A percentile compares a stretch with the other conserved stretches of the same genome.
These are phyloP conservation scores for Brassica juncea DNA, from an alignment of 345 rosid genomes.

Conservation along the genomic window DNA sequence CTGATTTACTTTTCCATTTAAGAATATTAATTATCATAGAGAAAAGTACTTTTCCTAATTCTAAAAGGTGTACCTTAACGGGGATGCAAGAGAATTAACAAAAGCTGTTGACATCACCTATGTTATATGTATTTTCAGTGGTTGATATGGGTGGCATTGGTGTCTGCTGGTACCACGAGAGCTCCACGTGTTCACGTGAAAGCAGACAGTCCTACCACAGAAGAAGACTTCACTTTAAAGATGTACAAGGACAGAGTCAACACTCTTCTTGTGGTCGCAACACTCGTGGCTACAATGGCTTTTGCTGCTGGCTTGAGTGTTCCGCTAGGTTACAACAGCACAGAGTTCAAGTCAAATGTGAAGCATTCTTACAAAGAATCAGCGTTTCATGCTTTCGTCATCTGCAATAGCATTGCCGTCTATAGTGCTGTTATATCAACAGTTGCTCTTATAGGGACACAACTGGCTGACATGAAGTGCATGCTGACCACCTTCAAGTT, in stretches of 20 bases:
- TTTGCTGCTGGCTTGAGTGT: constrained; percentile 26
- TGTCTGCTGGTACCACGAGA: constrained; percentile 22
- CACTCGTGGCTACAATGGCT: constrained; percentile 26
- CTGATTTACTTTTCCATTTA: too few relatives aligned
- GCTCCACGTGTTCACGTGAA: constrained; percentile 7
- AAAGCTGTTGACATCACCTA: neutral
- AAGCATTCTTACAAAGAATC: constrained; percentile 19
- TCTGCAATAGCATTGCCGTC: constrained; percentile 28
- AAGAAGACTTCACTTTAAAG: constrained; percentile 10
- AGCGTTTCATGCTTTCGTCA: constrained; percentile 24
- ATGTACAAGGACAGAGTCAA: constrained; percentile 24
- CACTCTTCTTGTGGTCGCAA: constrained; percentile 33
- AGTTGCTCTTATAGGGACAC: constrained; percentile 33
- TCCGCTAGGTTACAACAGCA: constrained; percentile 31
- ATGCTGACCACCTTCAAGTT: constrained; percentile 23
- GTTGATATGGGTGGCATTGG: constrained; percentile 26
- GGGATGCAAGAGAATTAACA: too few relatives aligned
- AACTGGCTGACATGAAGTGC: constrained; percentile 29
- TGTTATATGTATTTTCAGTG: constrained; percentile 13
- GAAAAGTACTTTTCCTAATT: too few relatives aligned
- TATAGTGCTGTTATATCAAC: constrained; percentile 21
- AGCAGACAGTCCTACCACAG: constrained; percentile 1
- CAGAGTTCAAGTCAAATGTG: constrained; percentile 22
- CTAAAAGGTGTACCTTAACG: too few relatives aligned
- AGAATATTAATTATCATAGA: too few relatives aligned